Conservation (phyloP, 225 moss, liverwort and hornwort genomes). For the Physcomitrellopsis africana region DNA sequence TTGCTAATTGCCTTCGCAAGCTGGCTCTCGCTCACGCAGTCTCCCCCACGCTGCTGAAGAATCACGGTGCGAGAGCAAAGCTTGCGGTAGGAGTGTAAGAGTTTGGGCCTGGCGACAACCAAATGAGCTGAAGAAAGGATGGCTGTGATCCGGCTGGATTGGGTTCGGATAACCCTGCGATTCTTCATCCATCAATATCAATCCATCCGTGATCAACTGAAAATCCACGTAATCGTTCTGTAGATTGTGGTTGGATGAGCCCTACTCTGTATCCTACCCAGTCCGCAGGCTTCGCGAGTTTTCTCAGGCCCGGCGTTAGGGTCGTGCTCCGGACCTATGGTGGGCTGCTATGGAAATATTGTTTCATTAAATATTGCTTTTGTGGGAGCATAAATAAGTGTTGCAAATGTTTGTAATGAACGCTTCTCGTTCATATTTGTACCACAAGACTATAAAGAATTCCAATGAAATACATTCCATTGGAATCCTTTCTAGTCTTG, state of each 20-base stretch:
- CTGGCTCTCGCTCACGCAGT: background rate
- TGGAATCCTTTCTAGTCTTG: too few species aligned
- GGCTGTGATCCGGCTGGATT: constrained; percentile 31
- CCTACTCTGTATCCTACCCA: background rate
- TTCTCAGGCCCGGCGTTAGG: too few species aligned
- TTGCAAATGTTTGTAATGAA: too few species aligned
- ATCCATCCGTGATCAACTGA: background rate
- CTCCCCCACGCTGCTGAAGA: background rate
- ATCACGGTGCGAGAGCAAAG: constrained; percentile 10
- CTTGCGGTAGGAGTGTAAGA: background rate
- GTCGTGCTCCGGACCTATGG: too few species aligned
- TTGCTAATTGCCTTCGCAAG: constrained; percentile 19
- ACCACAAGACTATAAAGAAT: too few species aligned
- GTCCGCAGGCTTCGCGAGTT: too few species aligned
- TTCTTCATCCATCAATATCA: constrained; percentile 22
- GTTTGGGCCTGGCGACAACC: background rate
- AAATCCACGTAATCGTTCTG: background rate
- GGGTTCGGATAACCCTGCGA: constrained; percentile 49
- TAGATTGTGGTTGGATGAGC: background rate
- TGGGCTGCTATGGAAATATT: too few species aligned
- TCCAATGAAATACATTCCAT: too few species aligned
- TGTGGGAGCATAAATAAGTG: too few species aligned
- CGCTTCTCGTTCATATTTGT: too few species aligned
- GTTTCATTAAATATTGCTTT: too few species aligned
- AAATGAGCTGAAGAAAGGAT: background rate